Conservation (phyloP, 345 rosid genomes). For the Boechera stricta region DNA sequence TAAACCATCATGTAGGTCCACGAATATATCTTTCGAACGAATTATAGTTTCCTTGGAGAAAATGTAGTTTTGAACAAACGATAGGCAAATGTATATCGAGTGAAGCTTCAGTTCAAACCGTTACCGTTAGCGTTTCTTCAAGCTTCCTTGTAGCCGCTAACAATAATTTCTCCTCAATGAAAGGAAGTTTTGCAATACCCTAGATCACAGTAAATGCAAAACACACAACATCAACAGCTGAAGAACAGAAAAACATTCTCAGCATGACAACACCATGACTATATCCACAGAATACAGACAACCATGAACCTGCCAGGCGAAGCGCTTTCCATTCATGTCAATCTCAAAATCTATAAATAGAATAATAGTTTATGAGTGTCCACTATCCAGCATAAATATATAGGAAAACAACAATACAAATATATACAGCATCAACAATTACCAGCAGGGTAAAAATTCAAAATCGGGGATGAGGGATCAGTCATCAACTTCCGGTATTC, state of each 20-base stretch:
- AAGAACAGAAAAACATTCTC: slow-evolving; percentile 15
- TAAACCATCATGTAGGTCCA: neutral
- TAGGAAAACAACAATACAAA: neutral
- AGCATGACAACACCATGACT: slow-evolving; percentile 23
- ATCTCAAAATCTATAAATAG: slow-evolving; percentile 79
- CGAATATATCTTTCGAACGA: slow-evolving; percentile 21
- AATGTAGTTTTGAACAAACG: slow-evolving; percentile 21
- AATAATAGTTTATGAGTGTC: slow-evolving; percentile 29
- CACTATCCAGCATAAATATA: slow-evolving; percentile 13
- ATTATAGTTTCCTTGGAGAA: slow-evolving; percentile 10
- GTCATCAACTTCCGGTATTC: slow-evolving; percentile 81
- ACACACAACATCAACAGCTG: slow-evolving; percentile 25
- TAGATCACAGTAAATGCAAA: slow-evolving; percentile 46
- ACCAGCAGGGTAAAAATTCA: slow-evolving; percentile 85
- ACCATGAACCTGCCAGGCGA: slow-evolving; percentile 87
- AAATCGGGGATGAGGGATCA: slow-evolving; percentile 79
- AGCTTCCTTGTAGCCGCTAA: slow-evolving; percentile 84
- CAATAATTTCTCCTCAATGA: slow-evolving; percentile 83
- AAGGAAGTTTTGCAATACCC: slow-evolving; percentile 97
- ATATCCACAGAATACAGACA: slow-evolving; percentile 36
- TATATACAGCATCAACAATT: slow-evolving; percentile 20
- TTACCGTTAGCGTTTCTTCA: slow-evolving; percentile 83
- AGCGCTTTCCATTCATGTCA: slow-evolving; percentile 99
- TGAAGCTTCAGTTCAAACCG: slow-evolving; percentile 57
- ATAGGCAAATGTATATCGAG: slow-evolving; percentile 17